Base-by-base conservation (phyloP, 208 protist genomes). In the Herpetomonas muscarum region DNA sequence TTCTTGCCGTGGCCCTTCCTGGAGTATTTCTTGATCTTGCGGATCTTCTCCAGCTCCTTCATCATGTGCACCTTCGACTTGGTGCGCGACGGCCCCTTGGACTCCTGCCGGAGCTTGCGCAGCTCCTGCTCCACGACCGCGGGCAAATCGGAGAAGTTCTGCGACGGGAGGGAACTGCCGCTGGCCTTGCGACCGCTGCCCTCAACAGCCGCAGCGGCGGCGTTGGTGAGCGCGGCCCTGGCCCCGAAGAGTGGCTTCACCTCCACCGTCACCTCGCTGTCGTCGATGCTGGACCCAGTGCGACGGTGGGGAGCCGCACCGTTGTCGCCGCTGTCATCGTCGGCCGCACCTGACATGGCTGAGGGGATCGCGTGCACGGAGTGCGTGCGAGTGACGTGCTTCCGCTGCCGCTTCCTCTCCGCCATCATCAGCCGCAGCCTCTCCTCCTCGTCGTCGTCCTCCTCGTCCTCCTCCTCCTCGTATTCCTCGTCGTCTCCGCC, bases 1-100 rank as follows among this genome's bases (percentile, higher is more conserved):
- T 82, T 81, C 73, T 94, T 94, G 37, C 83, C 83, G 70, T 94
- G 87, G n/a, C 87, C 87, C 63, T 94, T 94, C 12, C 84, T 67
- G 1, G 84, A 92, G 69, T 94, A 69, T 57, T 91, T 89, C 53
- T 76, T 75, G 39, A 94, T 94, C 70, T 92, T 92, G 6, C 79
- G 79, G 31, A 92, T 92, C 68, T 94, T 94, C 51, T 88, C 70
- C 42, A 94, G 70, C 67, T 90, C 84, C 68, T 91, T 91, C 76
- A 90, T 52, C 77, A 87, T 83, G 46, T 74, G 75, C 45, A 92
- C 9, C 36, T 73, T 77, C 39, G 87, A 57, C 62, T 86, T 88
- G 21, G 84, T 92, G 28, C 64, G 73, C 3, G 79, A 53, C 10
- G 87, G 81, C 0, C 87, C 87, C 53, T 90, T 92, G 10, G 61